Base-by-base conservation (phyloP, 2,329 filamentous ascomycete species). In the Blastomyces silverae region DNA sequence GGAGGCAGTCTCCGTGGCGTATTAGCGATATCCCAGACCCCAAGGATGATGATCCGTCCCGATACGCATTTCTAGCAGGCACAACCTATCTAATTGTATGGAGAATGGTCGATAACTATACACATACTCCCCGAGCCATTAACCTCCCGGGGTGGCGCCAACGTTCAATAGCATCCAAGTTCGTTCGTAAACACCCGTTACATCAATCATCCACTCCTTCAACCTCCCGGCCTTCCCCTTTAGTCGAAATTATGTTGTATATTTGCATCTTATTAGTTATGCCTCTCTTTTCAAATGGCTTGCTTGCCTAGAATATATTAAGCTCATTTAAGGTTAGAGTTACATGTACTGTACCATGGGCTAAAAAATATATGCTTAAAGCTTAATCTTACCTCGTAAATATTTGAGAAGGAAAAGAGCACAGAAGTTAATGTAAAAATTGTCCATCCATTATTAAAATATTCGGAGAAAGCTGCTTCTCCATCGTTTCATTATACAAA, bases 121-220 rank as follows among this genome's bases (percentile, higher is more conserved):
- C 28, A 56, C 42, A 56, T 22, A 2, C 31, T 10, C 61, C 48
- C 34, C 61, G 48, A 56, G 17, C 34, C 11, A 56, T 63, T 31
- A 63, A 56, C 7, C 48, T 63, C 61, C 61, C 61, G 20, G 61
- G 61, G 28, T 34, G 5, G 31, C 31, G 31, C 48, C 50, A 50
- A 44, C 61, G 50, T 22, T 2, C n/a, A 15, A 15, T 39, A 39
- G 61, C 13, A 17, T 50, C 50, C 10, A 42, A 46, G 25, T 34
- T 63, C 17, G 1, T 63, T 34, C 15, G 57, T 22, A 46, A 25
- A 25, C 61, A 63, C 28, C 61, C 48, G 28, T 55, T 28, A 17
- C 61, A 63, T 55, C 48, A n/a, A 52, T 11, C 48, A 28, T n/a
- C 48, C 25, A 60, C 39, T 22, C 28, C 34, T 13, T 44, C 39